A percentile compares a stretch with the other conserved stretches of the same genome.
These are phyloP conservation scores for Plectosphaerella plurivora DNA, from an alignment of 2,329 filamentous ascomycete genomes.

Conservation along the genomic window DNA sequence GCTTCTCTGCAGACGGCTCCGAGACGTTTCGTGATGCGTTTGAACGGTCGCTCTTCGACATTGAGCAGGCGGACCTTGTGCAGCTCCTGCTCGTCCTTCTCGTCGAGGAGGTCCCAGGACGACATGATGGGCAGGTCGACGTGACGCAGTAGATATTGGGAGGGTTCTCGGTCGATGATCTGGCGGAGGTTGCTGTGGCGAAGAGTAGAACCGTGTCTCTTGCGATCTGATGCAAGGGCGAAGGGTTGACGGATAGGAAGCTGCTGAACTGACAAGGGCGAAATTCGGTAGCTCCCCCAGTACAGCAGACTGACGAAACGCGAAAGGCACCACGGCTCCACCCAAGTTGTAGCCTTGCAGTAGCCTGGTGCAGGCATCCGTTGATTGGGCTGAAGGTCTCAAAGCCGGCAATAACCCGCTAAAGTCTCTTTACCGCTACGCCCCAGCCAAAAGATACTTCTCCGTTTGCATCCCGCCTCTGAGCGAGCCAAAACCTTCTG, in stretches of 20 bases:
- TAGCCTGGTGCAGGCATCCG: neutral
- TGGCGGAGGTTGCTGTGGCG: neutral
- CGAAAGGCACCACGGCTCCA: neutral
- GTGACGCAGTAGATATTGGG: no score
- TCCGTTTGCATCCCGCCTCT: no score
- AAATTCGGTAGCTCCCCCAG: neutral
- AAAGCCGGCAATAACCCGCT: no score
- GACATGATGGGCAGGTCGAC: slow-evolving; percentile 26
- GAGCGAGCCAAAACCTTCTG: neutral
- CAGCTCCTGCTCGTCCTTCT: slow-evolving; percentile 74
- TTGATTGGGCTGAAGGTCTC: neutral
- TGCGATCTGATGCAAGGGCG: neutral
- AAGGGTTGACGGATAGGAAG: neutral
- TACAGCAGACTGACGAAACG: neutral
- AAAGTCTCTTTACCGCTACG: no score
- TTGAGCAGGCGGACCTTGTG: slow-evolving; percentile 84
- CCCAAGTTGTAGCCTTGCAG: neutral
- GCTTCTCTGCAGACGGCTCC: slow-evolving; percentile 55
- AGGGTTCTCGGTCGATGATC: neutral
- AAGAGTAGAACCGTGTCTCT: neutral
- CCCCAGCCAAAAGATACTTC: no score
- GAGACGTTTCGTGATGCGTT: slow-evolving; percentile 79
- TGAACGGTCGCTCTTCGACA: slow-evolving; percentile 90
- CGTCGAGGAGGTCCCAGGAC: slow-evolving; percentile 65
- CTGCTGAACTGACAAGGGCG: neutral